Conservation (phyloP, 306 rosid genomes). For the Prunus davidiana region DNA sequence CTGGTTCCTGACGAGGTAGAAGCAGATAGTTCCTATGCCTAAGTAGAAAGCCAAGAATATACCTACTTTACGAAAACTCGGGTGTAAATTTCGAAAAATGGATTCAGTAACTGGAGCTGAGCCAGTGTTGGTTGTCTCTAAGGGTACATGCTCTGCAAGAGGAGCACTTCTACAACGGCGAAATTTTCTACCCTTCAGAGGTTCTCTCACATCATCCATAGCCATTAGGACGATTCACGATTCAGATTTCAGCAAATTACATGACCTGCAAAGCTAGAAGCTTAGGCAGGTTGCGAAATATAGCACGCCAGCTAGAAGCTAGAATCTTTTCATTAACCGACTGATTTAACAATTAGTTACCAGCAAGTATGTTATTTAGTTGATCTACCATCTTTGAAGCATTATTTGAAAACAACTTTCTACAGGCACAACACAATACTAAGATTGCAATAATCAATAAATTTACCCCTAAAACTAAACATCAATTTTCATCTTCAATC, state of each 20-base stretch:
- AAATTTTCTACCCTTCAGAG: slow-evolving; percentile 31
- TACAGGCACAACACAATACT: background rate
- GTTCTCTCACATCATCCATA: slow-evolving; percentile 30
- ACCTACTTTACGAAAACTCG: slow-evolving; percentile 26
- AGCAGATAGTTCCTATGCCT: slow-evolving; percentile 39
- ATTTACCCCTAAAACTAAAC: background rate
- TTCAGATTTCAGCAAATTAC: slow-evolving; percentile 1
- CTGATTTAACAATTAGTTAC: no score
- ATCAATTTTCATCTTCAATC: background rate
- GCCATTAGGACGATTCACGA: slow-evolving; percentile 40
- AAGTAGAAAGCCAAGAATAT: slow-evolving; percentile 30
- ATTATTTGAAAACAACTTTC: no score
- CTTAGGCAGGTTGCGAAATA: slow-evolving; percentile 7
- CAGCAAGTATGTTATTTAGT: background rate
- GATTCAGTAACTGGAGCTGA: slow-evolving; percentile 27
- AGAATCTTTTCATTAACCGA: background rate
- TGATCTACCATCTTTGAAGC: no score
- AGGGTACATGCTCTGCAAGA: slow-evolving; percentile 10
- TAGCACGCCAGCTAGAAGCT: background rate
- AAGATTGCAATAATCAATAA: background rate
- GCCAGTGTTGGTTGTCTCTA: background rate
- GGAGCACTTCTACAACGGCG: slow-evolving; percentile 61
- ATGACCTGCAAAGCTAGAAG: slow-evolving; percentile 17
- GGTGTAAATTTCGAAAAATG: slow-evolving; percentile 26
- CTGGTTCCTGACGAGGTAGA: slow-evolving; percentile 37